A percentile compares a stretch with the other conserved stretches of the same genome.
These are phyloP conservation scores for Filobasidium uniguttulatum DNA, from an alignment of 1,284 basidiomycete species.

Conservation along the genomic window DNA sequence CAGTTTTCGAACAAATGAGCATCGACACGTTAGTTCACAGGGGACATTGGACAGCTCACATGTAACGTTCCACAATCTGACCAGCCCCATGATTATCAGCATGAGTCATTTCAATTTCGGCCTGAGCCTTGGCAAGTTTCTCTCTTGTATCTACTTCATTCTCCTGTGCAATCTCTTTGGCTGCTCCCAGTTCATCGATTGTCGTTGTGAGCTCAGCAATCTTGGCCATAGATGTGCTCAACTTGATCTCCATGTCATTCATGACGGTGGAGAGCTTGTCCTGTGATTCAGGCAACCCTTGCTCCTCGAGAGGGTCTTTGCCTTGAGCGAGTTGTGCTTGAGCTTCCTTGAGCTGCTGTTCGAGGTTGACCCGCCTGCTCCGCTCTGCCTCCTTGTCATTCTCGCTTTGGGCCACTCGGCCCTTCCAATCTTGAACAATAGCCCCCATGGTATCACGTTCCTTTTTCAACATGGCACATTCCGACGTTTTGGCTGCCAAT, in stretches of 20 bases:
- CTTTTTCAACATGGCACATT: slow-evolving; percentile 45
- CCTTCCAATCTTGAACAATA: slow-evolving; percentile 23
- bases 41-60: slow-evolving; percentile 41
- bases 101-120: slow-evolving; percentile 17
- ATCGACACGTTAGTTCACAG: neutral
- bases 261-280: slow-evolving; percentile 21
- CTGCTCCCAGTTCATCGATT: slow-evolving; percentile 59
- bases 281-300: neutral
- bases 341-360: slow-evolving; percentile 36
- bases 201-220: slow-evolving; percentile 66
- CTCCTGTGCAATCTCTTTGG: slow-evolving; percentile 41
- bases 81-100: slow-evolving; percentile 60
- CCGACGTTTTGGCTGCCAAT: slow-evolving; percentile 39
- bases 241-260: slow-evolving; percentile 24
- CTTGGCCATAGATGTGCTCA: slow-evolving; percentile 23
- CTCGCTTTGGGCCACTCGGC: slow-evolving; percentile 48
- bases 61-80: slow-evolving; percentile 75
- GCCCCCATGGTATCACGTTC: slow-evolving; percentile 42
- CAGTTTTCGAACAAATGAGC: neutral
- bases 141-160: slow-evolving; percentile 50
- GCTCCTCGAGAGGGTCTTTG: neutral
- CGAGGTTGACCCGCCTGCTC: slow-evolving; percentile 25
- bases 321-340: slow-evolving; percentile 32
- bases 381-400: slow-evolving; percentile 39
- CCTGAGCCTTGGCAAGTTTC: slow-evolving; percentile 53